phyloP scores from a whole-genome alignment of 1,284 basidiomycete species.

The Rhodotorula glutinis region DNA sequence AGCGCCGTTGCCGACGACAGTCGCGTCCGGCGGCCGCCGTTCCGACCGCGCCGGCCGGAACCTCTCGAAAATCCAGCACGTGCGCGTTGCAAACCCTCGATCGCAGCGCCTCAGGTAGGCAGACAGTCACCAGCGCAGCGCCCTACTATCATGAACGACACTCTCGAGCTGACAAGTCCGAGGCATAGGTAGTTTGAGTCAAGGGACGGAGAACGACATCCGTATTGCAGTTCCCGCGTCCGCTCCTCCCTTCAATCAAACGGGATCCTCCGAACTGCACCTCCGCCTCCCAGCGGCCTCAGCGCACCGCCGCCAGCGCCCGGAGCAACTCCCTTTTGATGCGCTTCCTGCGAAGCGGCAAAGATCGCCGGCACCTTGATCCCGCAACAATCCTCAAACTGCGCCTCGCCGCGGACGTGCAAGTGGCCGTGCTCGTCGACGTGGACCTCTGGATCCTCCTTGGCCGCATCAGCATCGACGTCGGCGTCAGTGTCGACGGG shows the following conservation, averaged over 20 bases:
- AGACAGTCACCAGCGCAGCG: no score
- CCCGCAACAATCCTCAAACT: constrained; percentile 75
- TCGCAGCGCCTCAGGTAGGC: no score
- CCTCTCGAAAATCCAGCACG: no score
- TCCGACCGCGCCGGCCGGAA: no score
- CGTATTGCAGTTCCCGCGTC: neutral
- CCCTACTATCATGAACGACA: no score
- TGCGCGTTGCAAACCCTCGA: no score
- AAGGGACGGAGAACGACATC: no score
- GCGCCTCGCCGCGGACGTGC: constrained; percentile 58
- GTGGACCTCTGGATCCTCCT: constrained; percentile 50
- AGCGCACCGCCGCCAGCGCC: neutral
- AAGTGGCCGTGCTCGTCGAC: constrained; percentile 61
- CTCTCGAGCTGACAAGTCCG: no score
- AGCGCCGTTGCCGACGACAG: no score
- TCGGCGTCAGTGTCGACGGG: constrained; percentile 59
- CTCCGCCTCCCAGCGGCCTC: neutral
- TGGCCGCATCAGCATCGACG: constrained; percentile 49
- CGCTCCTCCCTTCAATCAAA: constrained; percentile 31
- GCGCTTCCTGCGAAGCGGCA: constrained; percentile 46
- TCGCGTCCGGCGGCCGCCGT: no score
- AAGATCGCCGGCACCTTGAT: constrained; percentile 52
- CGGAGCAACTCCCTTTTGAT: neutral
- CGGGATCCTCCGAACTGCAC: constrained; percentile 29
- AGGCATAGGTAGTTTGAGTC: no score